Base-by-base conservation (phyloP, 352 stramenopile genomes). In the Pythium coloratum region DNA sequence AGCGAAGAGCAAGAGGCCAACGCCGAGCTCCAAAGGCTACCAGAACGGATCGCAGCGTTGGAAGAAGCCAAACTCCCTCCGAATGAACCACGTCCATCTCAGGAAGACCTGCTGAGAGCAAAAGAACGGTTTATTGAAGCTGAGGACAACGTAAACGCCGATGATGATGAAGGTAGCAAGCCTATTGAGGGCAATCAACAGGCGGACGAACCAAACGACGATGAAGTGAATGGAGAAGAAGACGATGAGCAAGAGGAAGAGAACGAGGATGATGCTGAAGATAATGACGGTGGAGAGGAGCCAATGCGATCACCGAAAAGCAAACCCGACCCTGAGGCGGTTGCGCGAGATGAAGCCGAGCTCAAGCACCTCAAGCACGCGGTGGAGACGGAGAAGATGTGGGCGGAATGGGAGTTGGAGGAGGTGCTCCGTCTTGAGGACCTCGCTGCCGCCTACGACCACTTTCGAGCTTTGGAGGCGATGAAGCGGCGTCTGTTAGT, bases 321-420 rank as follows among this genome's bases (percentile, higher is more conserved):
- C 7, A 53, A 53, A 12, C n/a, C 18, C 3, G 51, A 70, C 20
- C 40, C 62, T 6, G 51, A 20, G 20, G 56, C 18, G 24, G n/a
- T 61, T 2, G 57, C 84, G 24, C 60, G 59, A 24, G 81, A 89
- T 40, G 83, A 91, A 69, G 63, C 57, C 0, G 83, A 91, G 54
- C 59, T 91, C 33, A 64, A 69, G 0, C 58, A 71, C 30, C 71
- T 89, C 14, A 86, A 84, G 59, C 34, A 61, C 2, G 80, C 72
- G 13, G 81, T 78, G 10, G 73, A 86, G n/a, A 57, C 59, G 9
- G 80, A 87, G 32, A 61, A 74, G 42, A 56, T 53, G 6, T 91
- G 81, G 81, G 59, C 67, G 9, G 58, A 80, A 49, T 91, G 81
- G 80, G 71, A 88, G n/a, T 61, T 67, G 38, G 53, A 72, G 33